Evolutionary conservation across 2,329 filamentous ascomycete genomes (phyloP).

Genomic region (Ophiostoma ulmi): DNA sequence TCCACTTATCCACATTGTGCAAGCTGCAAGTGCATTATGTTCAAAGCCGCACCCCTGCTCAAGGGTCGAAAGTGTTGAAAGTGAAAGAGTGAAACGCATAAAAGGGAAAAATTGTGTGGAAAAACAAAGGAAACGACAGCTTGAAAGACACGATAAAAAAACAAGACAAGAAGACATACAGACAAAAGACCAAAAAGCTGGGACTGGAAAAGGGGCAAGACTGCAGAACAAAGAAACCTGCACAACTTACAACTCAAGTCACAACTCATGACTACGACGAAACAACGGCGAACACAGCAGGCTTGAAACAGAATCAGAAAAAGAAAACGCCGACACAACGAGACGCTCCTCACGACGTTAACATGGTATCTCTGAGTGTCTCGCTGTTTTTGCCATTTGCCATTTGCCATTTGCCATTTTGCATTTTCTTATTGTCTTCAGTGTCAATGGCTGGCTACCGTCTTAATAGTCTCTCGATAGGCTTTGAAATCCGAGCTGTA

Average conservation of each 20-base stretch:
- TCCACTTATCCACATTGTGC: neutral
- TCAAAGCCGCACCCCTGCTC: neutral
- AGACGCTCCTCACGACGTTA: neutral
- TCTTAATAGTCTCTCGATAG: neutral
- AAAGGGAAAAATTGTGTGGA: neutral
- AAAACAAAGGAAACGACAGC: neutral
- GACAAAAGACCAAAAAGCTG: slow-evolving; percentile 7
- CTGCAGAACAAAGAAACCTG: neutral
- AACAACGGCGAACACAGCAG: slow-evolving; percentile 11
- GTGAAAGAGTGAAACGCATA: neutral
- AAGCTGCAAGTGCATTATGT: slow-evolving; percentile 5
- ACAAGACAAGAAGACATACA: neutral
- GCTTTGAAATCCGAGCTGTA: neutral
- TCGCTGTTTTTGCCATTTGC: neutral
- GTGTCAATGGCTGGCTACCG: neutral
- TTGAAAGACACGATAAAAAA: neutral
- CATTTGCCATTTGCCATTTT: neutral
- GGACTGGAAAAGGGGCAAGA: slow-evolving; percentile 8
- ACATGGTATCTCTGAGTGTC: neutral
- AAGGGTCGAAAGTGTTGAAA: neutral
- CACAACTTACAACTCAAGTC: neutral
- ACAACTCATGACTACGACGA: neutral
- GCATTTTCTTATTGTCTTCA: neutral
- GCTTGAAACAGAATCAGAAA: slow-evolving; percentile 22
- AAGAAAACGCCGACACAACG: neutral